Conservation (phyloP, 2,329 filamentous ascomycete genomes). For the Paraphaeosphaeria sporulosa region DNA sequence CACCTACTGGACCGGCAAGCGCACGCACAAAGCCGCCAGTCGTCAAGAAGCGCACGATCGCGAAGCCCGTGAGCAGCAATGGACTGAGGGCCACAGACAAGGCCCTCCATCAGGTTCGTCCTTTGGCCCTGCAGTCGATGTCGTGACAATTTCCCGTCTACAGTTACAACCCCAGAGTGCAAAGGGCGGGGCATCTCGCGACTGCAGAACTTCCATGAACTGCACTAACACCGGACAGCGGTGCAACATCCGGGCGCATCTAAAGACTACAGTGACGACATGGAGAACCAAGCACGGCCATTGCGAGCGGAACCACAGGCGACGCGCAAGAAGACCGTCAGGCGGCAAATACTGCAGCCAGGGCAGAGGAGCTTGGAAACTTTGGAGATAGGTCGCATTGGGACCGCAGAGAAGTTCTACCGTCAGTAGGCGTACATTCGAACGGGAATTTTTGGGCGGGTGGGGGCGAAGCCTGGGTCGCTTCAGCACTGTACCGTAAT, state of each 20-base stretch:
- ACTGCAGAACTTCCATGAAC: not conserved
- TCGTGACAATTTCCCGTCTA: not conserved
- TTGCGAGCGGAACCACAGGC: not conserved
- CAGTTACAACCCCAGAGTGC: not conserved
- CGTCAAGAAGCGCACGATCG: slow-evolving; percentile 1
- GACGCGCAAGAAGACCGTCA: not conserved
- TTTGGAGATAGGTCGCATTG: slow-evolving; percentile 3
- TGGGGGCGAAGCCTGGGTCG: not conserved
- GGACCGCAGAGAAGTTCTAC: slow-evolving; percentile 1
- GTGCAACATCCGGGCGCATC: not conserved
- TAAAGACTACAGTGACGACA: not conserved
- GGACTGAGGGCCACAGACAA: not conserved
- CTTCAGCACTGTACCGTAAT: not conserved
- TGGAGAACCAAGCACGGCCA: not conserved
- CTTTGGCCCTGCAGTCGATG: not conserved
- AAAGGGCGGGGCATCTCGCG: not conserved
- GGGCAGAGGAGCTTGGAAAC: not conserved
- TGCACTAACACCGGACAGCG: not conserved
- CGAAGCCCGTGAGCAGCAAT: not conserved
- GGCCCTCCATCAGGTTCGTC: not conserved
- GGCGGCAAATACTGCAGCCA: not conserved
- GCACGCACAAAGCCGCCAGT: not conserved
- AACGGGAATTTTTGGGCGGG: not conserved
- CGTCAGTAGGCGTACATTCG: not conserved
- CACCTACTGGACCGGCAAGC: not conserved